phyloP scores from a whole-genome alignment of 2,329 filamentous ascomycete species.

The Aspergillus vadensis region DNA sequence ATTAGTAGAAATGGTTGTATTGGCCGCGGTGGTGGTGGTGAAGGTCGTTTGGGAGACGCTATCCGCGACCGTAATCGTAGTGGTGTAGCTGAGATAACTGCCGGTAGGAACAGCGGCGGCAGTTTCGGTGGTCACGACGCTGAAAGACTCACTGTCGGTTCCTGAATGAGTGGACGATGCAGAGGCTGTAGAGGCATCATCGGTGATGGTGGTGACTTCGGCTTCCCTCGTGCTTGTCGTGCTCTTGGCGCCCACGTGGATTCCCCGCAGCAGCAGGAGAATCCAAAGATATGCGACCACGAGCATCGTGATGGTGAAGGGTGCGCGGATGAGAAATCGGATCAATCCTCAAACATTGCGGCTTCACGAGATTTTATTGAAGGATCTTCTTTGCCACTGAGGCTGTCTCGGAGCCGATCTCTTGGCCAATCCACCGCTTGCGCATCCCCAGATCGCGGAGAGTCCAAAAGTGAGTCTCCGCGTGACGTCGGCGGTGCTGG shows the following conservation, averaged over 20 bases:
- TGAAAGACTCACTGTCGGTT: neutral
- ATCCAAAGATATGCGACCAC: neutral
- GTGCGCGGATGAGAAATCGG: neutral
- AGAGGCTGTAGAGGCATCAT: neutral
- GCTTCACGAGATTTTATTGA: neutral
- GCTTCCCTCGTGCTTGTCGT: neutral
- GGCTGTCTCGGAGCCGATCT: neutral
- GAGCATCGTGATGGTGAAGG: neutral
- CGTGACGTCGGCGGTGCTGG: neutral
- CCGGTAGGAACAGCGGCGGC: slow-evolving; percentile 40
- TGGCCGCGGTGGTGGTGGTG: slow-evolving; percentile 17
- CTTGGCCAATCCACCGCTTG: neutral
- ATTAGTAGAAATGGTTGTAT: slow-evolving; percentile 28
- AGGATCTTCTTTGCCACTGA: neutral
- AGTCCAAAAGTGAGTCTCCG: neutral
- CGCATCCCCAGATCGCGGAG: neutral
- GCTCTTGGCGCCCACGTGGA: slow-evolving; percentile 3
- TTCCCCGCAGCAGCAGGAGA: neutral
- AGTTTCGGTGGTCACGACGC: slow-evolving; percentile 23
- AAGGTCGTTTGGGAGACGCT: neutral
- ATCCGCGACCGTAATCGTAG: slow-evolving; percentile 36
- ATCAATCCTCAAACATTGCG: neutral
- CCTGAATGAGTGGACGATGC: neutral
- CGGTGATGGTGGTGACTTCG: neutral
- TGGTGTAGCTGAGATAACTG: slow-evolving; percentile 39